Percentiles rank a stretch among this genome's conserved stretches.
phyloP scores from a whole-genome alignment of 2,329 filamentous ascomycete species.

The Esteya vermicola region DNA sequence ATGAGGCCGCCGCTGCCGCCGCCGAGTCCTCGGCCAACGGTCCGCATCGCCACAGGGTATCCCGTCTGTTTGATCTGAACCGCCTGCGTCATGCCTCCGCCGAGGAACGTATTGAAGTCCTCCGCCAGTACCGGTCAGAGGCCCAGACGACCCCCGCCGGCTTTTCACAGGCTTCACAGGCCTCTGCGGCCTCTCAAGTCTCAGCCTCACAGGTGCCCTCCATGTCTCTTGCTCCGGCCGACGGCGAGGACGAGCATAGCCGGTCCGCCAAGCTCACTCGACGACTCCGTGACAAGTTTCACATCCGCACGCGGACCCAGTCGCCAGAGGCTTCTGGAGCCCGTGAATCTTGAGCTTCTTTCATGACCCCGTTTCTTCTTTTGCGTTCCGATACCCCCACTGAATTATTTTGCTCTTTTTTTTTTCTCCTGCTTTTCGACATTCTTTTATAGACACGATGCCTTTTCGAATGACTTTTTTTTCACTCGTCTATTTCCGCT shows the following conservation, averaged over 20 bases:
- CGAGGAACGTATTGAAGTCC: slow-evolving; percentile 46
- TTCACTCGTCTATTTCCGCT: too few relatives aligned
- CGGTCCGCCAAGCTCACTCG: slow-evolving; percentile 30
- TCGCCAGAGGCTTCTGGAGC: slow-evolving; percentile 3
- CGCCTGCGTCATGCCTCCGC: slow-evolving; percentile 42
- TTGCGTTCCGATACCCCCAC: too few relatives aligned
- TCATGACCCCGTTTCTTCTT: too few relatives aligned
- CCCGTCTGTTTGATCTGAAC: slow-evolving; percentile 41
- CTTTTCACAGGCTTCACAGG: too few relatives aligned
- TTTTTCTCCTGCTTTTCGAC: too few relatives aligned
- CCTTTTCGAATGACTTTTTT: too few relatives aligned
- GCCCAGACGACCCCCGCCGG: slow-evolving; percentile 20
- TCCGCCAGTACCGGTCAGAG: slow-evolving; percentile 34
- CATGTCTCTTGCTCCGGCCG: slow-evolving; percentile 7
- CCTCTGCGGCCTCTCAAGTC: too few relatives aligned
- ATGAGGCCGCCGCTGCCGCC: slow-evolving; percentile 17
- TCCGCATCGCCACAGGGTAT: slow-evolving; percentile 23
- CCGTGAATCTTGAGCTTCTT: too few relatives aligned
- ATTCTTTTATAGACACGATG: too few relatives aligned
- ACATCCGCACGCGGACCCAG: slow-evolving; percentile 33
- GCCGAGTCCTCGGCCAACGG: slow-evolving; percentile 15
- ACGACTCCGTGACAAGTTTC: slow-evolving; percentile 38
- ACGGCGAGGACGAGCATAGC: slow-evolving; percentile 20
- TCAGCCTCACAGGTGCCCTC: too few relatives aligned
- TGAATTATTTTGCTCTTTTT: too few relatives aligned